Evolutionary conservation across 1,139 yeast species (phyloP).

Genomic region (Oligophagozyma castellii): DNA sequence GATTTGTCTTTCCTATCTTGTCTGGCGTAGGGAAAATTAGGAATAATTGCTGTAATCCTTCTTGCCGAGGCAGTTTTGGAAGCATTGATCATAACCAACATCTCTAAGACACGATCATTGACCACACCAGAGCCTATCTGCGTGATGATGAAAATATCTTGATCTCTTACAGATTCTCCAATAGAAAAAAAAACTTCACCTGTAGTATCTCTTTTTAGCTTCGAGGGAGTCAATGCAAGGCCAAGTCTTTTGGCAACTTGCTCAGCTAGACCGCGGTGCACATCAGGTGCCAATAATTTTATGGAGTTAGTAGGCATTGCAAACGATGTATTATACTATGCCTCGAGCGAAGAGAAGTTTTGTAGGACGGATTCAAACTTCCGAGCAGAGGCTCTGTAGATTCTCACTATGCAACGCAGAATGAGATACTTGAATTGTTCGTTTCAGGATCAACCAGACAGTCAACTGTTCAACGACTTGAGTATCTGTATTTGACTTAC

Average conservation of each 20-base stretch:
- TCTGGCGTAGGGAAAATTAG: slow-evolving; percentile 93
- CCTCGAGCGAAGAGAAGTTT: too few relatives aligned
- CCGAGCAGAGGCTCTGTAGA: too few relatives aligned
- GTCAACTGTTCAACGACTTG: too few relatives aligned
- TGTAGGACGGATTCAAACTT: too few relatives aligned
- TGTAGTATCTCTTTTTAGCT: slow-evolving; percentile 56
- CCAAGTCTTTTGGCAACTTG: slow-evolving; percentile 63
- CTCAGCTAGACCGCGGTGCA: slow-evolving; percentile 78
- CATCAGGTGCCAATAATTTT: slow-evolving; percentile 78
- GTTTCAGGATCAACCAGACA: too few relatives aligned
- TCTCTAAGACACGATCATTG: slow-evolving; percentile 78
- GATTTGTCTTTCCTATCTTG: slow-evolving; percentile 95
- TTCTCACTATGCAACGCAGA: too few relatives aligned
- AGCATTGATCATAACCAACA: slow-evolving; percentile 85
- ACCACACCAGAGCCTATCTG: slow-evolving; percentile 91
- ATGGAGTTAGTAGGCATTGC: slow-evolving; percentile 70
- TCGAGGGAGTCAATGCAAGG: slow-evolving; percentile 46
- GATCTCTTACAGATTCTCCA: slow-evolving; percentile 93
- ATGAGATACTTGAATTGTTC: too few relatives aligned
- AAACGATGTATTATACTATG: too few relatives aligned
- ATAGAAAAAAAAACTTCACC: slow-evolving; percentile 87
- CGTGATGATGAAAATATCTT: slow-evolving; percentile 75
- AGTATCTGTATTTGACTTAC: too few relatives aligned
- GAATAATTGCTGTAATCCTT: slow-evolving; percentile 87
- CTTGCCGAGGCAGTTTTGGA: slow-evolving; percentile 93